These are phyloP conservation scores for Purpureocillium takamizusanense DNA, from an alignment of 2,329 filamentous ascomycete genomes.

Conservation along the genomic window DNA sequence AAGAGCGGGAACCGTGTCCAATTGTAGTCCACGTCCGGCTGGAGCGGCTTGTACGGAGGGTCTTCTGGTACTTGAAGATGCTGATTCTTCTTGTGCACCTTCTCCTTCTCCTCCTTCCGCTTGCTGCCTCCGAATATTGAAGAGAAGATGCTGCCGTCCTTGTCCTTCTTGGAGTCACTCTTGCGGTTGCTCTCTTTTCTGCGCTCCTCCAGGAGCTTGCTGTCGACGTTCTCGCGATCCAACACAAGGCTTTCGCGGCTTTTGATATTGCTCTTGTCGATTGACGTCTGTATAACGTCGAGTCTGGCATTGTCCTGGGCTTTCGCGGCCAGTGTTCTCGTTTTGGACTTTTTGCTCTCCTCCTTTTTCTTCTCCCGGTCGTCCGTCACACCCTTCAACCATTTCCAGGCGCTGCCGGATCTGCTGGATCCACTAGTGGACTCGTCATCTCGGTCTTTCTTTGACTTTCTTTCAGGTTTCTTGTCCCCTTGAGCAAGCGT, in stretches of 20 bases:
- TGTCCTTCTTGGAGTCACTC: conserved; percentile 77
- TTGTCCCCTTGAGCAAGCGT: conserved; percentile 62
- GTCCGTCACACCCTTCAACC: conserved; percentile 71
- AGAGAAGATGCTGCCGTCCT: conserved; percentile 86
- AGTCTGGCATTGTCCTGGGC: conserved; percentile 71
- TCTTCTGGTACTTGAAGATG: conserved; percentile 75
- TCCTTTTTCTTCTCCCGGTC: conserved; percentile 53
- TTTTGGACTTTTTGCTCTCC: conserved; percentile 59
- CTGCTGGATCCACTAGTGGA: conserved; percentile 56
- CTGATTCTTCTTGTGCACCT: conserved; percentile 62
- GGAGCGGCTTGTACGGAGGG: conserved; percentile 59
- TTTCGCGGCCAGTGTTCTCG: conserved; percentile 46
- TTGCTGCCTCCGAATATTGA: conserved; percentile 87
- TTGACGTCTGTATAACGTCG: conserved; percentile 80
- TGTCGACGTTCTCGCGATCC: conserved; percentile 66
- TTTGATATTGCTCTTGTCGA: conserved; percentile 56
- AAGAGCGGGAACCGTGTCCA: conserved; percentile 94
- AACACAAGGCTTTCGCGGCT: conserved; percentile 77
- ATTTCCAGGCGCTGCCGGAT: conserved; percentile 60
- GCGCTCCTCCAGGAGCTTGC: conserved; percentile 68
- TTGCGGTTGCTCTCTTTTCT: conserved; percentile 74
- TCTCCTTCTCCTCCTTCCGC: conserved; percentile 75
- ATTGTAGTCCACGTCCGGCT: conserved; percentile 86
- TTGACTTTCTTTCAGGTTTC: conserved; percentile 65
- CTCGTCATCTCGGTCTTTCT: conserved; percentile 61